Percentiles rank a stretch among this genome's conserved stretches.
These are phyloP conservation scores for Beauveria asiatica DNA, from an alignment of 2,329 filamentous ascomycete species.

Conservation along the genomic window DNA sequence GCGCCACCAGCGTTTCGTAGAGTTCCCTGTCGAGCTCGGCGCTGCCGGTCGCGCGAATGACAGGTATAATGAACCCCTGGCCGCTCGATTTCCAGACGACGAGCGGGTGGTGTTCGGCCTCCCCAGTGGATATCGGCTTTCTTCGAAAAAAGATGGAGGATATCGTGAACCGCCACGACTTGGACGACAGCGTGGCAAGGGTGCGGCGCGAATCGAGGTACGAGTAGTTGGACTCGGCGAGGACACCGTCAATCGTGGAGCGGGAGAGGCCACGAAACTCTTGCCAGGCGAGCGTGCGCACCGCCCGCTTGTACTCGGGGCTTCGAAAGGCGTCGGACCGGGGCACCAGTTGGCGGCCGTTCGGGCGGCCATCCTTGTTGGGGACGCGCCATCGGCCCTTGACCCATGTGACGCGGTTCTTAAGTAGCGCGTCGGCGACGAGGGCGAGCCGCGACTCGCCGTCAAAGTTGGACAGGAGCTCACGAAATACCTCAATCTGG, in stretches of 20 bases:
- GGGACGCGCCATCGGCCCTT: constrained; percentile 55
- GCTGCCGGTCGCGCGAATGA: constrained; percentile 57
- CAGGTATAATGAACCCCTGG: constrained; percentile 48
- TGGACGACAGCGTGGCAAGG: constrained; percentile 58
- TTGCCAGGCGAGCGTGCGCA: constrained; percentile 56
- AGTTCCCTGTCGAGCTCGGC: constrained; percentile 55
- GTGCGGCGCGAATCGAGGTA: constrained; percentile 65
- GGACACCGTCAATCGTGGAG: constrained; percentile 67
- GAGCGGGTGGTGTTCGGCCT: constrained; percentile 53
- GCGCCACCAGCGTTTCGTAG: constrained; percentile 46
- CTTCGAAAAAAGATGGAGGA: constrained; percentile 62
- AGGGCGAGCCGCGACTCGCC: constrained; percentile 69
- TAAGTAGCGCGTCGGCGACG: constrained; percentile 68
- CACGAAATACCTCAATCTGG: constrained; percentile 74
- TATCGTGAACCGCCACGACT: constrained; percentile 70
- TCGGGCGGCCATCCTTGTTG: constrained; percentile 19
- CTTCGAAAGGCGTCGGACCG: constrained; percentile 60
- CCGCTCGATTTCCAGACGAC: constrained; percentile 52
- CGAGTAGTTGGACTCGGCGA: constrained; percentile 73
- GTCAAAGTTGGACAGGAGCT: constrained; percentile 68
- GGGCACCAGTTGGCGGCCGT: constrained; percentile 35
- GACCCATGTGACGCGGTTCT: constrained; percentile 61
- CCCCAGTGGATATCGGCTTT: constrained; percentile 43
- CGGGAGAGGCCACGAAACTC: constrained; percentile 70
- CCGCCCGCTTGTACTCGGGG: constrained; percentile 58